phyloP scores from a whole-genome alignment of 78 protist genomes.

The Dictyostelium discoideum region dicty_2.7 NC_007091.3:3849001-3849500 shows the following conservation, averaged over 20 bases:
- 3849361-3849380: not conserved
- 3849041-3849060: not conserved
- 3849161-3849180: too few species aligned
- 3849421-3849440: not conserved
- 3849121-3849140: too few species aligned
- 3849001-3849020: not conserved
- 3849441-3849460: not conserved
- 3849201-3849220: not conserved
- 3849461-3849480: not conserved
- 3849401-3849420: not conserved
- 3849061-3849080: not conserved
- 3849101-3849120: too few species aligned
- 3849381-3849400: not conserved
- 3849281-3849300: not conserved
- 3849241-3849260: not conserved
- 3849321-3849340: not conserved
- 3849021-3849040: not conserved
- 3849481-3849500: not conserved
- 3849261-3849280: not conserved
- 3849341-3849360: not conserved
- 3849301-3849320: too few species aligned
- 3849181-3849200: too few species aligned
- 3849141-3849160: not conserved
- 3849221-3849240: not conserved
- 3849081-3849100: not conserved